Base-by-base conservation (phyloP, 768 basidiomycete species). In the Hirschioporus abietinus region DNA sequence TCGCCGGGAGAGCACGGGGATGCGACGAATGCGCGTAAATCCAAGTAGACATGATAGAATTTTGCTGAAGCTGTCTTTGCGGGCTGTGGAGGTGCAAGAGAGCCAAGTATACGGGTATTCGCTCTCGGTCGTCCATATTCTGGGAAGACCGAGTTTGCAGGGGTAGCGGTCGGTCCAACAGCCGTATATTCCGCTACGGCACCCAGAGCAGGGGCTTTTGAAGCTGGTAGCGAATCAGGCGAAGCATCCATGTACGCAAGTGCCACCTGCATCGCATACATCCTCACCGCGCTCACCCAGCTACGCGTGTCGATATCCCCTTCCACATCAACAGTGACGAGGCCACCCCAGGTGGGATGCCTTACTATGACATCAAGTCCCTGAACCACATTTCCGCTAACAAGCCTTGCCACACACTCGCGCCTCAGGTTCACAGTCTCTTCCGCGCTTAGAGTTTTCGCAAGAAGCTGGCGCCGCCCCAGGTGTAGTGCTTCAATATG, bases 301-400 rank as follows among this genome's bases (percentile, higher is more conserved):
- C 88, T 93, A 63, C 90, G 83, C 20, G 84, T 79, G 74, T 95
- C 92, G 52, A 88, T 80, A 65, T 92, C 91, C 63, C 90, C 90
- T 71, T 95, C 92, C 20, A 91, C 87, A 71, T 96, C 95, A n/a
- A 95, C 91, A 1, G 89, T 90, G 35, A 95, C 92, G 25, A 99
- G 83, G 4, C 88, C 90, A 30, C 96, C 96, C 84, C 91, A 93
- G 1, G 86, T 88, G 30, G 96, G 92, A 79, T 98, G 95, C 24
- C 96, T 85, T n/a, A 99, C 96, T 71, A 99, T 95, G 68, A 99
- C 88, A 72, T 98, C 96, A 61, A 98, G 78, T 7, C 91, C 92
- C 74, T 99, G 96, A 1, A 91, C 88, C 66, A 98, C 83, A 74
- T 99, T 99, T 35, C 94, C 94, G 61, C 85, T 85, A 58, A 96